Conservation (phyloP, 495 filamentous ascomycete species). For the Penicillium roqueforti region DNA sequence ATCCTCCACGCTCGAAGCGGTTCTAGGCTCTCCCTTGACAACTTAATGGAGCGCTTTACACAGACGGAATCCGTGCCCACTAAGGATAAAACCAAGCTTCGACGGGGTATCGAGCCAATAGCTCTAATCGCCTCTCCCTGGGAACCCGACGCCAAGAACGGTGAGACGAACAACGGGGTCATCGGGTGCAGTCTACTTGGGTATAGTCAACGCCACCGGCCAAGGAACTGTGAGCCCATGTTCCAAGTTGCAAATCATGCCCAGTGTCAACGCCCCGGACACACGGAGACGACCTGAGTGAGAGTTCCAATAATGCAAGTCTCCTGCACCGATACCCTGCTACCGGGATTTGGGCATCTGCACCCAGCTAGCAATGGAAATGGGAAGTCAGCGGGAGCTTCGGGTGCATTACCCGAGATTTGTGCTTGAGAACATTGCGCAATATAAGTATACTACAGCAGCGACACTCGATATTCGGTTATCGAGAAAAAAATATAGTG, state of each 20-base stretch:
- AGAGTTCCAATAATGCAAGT: conserved; percentile 13
- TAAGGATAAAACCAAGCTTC: background rate
- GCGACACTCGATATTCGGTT: background rate
- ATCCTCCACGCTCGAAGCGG: background rate
- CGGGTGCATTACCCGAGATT: background rate
- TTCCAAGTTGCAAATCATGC: background rate
- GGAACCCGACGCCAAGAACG: background rate
- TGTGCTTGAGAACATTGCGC: background rate
- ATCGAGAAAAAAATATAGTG: background rate
- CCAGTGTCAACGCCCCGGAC: background rate
- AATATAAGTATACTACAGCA: background rate
- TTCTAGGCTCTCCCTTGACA: background rate
- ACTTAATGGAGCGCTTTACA: background rate
- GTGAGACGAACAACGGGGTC: conserved; percentile 1
- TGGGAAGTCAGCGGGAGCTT: conserved; percentile 2
- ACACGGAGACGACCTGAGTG: background rate
- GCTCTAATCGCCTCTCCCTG: background rate
- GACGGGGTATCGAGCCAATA: background rate
- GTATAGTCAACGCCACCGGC: background rate
- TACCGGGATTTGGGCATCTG: conserved; percentile 11
- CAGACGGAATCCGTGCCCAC: background rate
- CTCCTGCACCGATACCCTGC: conserved; percentile 11
- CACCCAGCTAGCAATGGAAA: conserved; percentile 5
- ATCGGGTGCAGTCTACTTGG: background rate
- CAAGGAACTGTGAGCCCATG: background rate